Conservation (phyloP, 495 filamentous ascomycete genomes). For the Clohesyomyces aquaticus region DNA sequence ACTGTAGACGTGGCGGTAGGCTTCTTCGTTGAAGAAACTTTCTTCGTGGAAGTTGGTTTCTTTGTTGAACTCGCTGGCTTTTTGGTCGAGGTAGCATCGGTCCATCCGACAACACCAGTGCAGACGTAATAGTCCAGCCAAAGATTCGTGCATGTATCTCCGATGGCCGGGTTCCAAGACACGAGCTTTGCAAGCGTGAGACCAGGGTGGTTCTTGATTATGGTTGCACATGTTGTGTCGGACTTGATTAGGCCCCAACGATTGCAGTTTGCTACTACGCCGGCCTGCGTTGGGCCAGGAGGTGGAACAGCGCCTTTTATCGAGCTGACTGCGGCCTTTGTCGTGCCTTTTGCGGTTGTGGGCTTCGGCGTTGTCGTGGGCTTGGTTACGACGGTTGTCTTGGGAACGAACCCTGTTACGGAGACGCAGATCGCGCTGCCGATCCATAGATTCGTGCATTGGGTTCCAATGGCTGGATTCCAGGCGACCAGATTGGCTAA, state of each 20-base stretch:
- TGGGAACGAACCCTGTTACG: too few species aligned
- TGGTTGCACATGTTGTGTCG: neutral
- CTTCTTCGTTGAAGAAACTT: neutral
- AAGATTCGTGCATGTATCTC: neutral
- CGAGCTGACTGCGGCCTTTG: neutral
- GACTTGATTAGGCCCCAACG: neutral
- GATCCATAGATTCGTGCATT: neutral
- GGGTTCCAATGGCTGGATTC: slow-evolving; percentile 1
- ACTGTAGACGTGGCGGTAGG: neutral
- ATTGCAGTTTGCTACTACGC: neutral
- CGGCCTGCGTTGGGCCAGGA: slow-evolving; percentile 1
- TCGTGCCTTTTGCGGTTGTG: too few species aligned
- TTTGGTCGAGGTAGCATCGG: too few species aligned
- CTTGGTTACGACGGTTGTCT: too few species aligned
- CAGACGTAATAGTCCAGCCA: neutral
- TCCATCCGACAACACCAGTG: too few species aligned
- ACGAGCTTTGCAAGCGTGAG: neutral
- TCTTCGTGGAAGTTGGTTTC: neutral
- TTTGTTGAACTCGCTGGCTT: too few species aligned
- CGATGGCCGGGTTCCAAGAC: slow-evolving; percentile 1
- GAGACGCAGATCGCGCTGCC: too few species aligned
- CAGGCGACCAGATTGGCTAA: neutral
- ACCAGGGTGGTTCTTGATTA: neutral
- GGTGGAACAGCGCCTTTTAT: neutral
- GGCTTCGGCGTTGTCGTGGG: too few species aligned